Evolutionary conservation across 2,329 filamentous ascomycete genomes (phyloP), one percentile per base, ranked within the genome.

Genomic region (Aspergillus luchuensis): DNA sequence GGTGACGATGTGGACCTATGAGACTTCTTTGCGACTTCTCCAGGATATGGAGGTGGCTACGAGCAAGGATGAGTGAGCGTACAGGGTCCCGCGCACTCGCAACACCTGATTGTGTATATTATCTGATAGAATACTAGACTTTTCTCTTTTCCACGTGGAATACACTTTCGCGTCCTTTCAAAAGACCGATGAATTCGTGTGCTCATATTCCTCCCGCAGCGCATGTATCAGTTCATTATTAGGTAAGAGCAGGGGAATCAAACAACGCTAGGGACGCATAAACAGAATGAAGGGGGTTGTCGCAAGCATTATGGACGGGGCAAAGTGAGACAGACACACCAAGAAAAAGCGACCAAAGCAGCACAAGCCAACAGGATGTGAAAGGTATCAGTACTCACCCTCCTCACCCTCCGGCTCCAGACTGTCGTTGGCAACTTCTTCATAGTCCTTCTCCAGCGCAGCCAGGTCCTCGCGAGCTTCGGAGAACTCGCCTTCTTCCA

Each of bases 1-100:
- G 6, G 87, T 97, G 33, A 97, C 93, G 0, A 91, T 97, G 82
- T 97, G 92, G 92, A 96, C 91, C 2, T 97, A 97, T 76, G 93
- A 97, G 79, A 82, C 89, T 71, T 85, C 85, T 17, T 79, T 97
- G 78, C 84, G 81, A 54, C 66, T 86, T 21, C 79, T 94, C 63
- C 76, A 79, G 59, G 74, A 76, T 47, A 68, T 73, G 56, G 74
- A 76, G 21, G 36, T 74, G 8, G 69, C 65, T 43, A 53, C 58
- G 30, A 52, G 41, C 25, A 39, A 59, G 19, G 47, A 21, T 10
- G 49, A 55, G 11, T 68, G 54, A 61, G 36, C 8, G 5, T 15
- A 30, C 17, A 30, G 8, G 39, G 4, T 15, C 10, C 4, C 13
- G 8, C 38, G 11, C 21, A 6, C 17, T 21, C 23, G 23, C 17